Evolutionary conservation across 352 stramenopile genomes (phyloP).

Genomic region (Pythium pectinolyticum): DNA sequence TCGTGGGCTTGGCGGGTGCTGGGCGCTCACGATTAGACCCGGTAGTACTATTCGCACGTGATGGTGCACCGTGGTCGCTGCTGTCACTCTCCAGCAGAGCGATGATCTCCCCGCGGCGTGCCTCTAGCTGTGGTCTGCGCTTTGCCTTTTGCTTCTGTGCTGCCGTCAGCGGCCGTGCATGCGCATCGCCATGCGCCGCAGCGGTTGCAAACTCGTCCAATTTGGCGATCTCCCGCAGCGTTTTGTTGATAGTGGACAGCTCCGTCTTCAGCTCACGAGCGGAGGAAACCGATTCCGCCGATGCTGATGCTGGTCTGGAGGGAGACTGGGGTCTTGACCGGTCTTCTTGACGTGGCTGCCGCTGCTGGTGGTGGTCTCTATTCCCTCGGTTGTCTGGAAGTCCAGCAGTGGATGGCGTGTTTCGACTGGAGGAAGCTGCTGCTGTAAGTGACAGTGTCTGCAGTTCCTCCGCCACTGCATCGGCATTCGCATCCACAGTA

Average conservation of each 20-base stretch:
- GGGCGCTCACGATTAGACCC: neutral
- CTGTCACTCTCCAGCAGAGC: constrained; percentile 15
- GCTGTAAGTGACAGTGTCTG: constrained; percentile 35
- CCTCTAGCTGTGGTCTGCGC: constrained; percentile 23
- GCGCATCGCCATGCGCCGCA: constrained; percentile 8
- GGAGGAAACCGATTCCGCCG: neutral
- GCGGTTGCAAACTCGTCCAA: constrained; percentile 28
- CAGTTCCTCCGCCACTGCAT: constrained; percentile 23
- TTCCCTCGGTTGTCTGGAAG: no score
- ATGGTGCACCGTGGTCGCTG: neutral
- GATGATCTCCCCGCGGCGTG: constrained; percentile 23
- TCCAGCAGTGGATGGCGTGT: neutral
- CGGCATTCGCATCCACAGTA: constrained; percentile 9
- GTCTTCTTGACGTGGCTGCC: neutral
- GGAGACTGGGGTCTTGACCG: neutral
- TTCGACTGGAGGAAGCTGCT: neutral
- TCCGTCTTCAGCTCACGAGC: constrained; percentile 43
- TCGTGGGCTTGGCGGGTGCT: constrained; percentile 4
- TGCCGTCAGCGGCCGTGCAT: constrained; percentile 16
- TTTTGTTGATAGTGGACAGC: constrained; percentile 56
- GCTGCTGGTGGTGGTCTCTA: no score
- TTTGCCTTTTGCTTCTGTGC: constrained; percentile 25
- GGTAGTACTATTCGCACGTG: neutral
- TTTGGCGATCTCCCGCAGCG: constrained; percentile 38
- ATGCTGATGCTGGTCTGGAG: neutral